Evolutionary conservation across 2,329 filamentous ascomycete genomes (phyloP), one percentile per base, ranked within the genome.

Genomic region (Teratosphaeria pseudoeucalypti): DNA sequence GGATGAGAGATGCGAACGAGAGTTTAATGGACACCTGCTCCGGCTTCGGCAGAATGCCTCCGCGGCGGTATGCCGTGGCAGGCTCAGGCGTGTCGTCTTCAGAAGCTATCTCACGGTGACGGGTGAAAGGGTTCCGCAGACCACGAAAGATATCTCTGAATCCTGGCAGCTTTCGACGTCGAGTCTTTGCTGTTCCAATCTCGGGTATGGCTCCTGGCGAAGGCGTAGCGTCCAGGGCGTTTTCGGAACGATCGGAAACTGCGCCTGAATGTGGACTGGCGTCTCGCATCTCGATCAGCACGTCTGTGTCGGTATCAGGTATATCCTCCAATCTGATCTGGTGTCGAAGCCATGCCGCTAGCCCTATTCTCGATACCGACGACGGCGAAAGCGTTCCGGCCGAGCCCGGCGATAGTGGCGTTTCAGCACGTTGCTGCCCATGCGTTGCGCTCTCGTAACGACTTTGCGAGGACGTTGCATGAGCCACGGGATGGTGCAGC

Each of bases 1-100:
- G 57, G 10, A 58, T 32, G 7, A 62, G 66, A 52, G 49, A 72
- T 65, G 52, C 69, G 66, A 61, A 70, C 67, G 58, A 72, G 66
- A 12, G 65, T 63, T 32, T 57, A 59, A 56, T 52, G 54, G 26
- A 19, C 43, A 49, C 16, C 19, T 23, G 19, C 43, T 49, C 43
- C 16, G 19, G 5, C 16, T 58, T 55, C 10, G n/a, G 52, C 11
- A 39, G 16, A 29, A 58, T 43, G 23, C 57, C n/a, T 12, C 6
- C 14, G 3, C 37, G 23, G 19, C 57, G 52, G 16, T 58, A 9
- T n/a, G 63, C 52, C 32, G 56, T 60, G 9, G 60, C 49, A 12
- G 47, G 39, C 23, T 53, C 37, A 23, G 32, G n/a, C 14, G 32
- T 53, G 2, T 34, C 53, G 6, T 16, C 23, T 14, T 54, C 53